Evolutionary conservation across 2,329 filamentous ascomycete genomes (phyloP).

Genomic region (Sporothrix mexicana): DNA sequence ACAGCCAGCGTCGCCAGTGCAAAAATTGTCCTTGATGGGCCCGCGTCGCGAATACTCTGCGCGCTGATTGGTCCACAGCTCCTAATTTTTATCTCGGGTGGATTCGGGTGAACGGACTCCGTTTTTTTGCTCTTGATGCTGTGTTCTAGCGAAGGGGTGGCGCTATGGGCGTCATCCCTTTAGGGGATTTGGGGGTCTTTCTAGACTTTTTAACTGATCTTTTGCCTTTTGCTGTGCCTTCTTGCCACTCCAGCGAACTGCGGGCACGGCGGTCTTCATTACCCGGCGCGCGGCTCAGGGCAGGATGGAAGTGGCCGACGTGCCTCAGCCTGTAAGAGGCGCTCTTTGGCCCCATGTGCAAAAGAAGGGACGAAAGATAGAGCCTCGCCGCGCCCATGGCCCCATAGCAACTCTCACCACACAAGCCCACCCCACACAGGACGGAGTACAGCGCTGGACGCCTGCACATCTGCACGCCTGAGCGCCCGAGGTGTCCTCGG

Average conservation of each 20-base stretch:
- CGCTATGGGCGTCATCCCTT: constrained; percentile 14
- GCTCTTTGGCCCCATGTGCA: constrained; percentile 29
- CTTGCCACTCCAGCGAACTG: not conserved
- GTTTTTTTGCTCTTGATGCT: not conserved
- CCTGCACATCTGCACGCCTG: not conserved
- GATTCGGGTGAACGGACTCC: constrained; percentile 38
- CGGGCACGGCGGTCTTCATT: constrained; percentile 26
- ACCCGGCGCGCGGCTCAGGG: not conserved
- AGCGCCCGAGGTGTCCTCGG: constrained; percentile 5
- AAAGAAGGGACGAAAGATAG: too few species aligned
- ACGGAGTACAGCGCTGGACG: too few species aligned
- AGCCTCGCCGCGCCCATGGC: too few species aligned
- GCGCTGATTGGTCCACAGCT: constrained; percentile 19
- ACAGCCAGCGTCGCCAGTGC: constrained; percentile 18
- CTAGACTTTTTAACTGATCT: not conserved
- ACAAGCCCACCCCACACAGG: too few species aligned
- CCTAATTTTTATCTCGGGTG: constrained; percentile 38
- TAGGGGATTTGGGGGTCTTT: constrained; percentile 4
- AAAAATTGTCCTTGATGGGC: constrained; percentile 24
- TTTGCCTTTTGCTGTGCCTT: not conserved
- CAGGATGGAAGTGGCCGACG: not conserved
- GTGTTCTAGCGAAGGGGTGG: constrained; percentile 19
- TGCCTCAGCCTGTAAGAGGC: constrained; percentile 17
- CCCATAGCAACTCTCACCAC: too few species aligned
- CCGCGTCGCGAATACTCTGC: constrained; percentile 9